Percentiles rank a stretch among this genome's conserved stretches.
Conservation (phyloP, 768 basidiomycete genomes). For the Brasilioporus rufonigricans region DNA sequence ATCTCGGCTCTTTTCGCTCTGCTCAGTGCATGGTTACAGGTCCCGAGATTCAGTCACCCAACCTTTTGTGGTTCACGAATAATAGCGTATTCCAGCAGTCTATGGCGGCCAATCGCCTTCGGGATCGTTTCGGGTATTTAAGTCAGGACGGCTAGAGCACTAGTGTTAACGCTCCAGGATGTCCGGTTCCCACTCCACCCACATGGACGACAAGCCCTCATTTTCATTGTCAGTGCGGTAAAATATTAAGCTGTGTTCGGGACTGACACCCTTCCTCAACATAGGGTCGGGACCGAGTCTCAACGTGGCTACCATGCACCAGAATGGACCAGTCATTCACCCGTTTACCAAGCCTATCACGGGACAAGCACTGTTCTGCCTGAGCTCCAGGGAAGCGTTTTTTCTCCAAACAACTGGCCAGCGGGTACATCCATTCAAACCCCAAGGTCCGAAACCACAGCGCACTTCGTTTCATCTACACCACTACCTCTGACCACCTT, state of each 20-base stretch:
- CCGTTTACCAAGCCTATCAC: not conserved
- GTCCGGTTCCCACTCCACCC: not conserved
- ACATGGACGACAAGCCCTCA: not conserved
- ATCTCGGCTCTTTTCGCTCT: not conserved
- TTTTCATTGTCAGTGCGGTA: slow-evolving; percentile 12
- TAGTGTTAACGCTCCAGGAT: slow-evolving; percentile 1
- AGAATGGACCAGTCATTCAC: not conserved
- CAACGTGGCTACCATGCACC: not conserved
- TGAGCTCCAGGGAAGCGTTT: not conserved
- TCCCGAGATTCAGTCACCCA: slow-evolving; percentile 6
- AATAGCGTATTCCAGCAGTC: not conserved
- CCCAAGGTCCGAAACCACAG: not conserved
- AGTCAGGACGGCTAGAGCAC: not conserved
- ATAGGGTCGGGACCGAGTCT: slow-evolving; percentile 1
- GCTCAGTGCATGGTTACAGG: not conserved
- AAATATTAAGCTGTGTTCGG: not conserved
- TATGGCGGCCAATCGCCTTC: slow-evolving; percentile 15
- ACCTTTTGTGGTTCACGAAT: not conserved
- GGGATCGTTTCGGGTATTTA: slow-evolving; percentile 7
- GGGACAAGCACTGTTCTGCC: not conserved
- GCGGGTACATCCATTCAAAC: not conserved
- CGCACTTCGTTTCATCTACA: not conserved
- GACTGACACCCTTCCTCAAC: slow-evolving; percentile 7
- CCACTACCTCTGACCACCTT: not conserved
- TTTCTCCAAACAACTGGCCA: not conserved